Evolutionary conservation across 2,329 filamentous ascomycete species (phyloP).

Genomic region (Aspergillus neotritici): DNA sequence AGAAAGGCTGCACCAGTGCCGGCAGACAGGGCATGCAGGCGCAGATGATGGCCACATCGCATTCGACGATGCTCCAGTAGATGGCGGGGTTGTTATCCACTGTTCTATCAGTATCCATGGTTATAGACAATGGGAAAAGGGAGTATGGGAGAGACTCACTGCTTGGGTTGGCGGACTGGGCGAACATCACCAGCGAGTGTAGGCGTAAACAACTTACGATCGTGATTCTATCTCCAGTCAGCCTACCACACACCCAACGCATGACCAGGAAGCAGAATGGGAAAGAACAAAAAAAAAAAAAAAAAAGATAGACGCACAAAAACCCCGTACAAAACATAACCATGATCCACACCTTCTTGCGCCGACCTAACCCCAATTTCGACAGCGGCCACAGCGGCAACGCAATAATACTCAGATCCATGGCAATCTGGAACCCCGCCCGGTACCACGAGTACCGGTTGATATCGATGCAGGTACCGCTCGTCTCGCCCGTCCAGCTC

Average conservation of each 20-base stretch:
- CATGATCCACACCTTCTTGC: conserved; percentile 46
- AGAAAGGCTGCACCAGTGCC: conserved; percentile 18
- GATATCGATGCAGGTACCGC: conserved; percentile 47
- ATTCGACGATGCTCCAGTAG: conserved; percentile 41
- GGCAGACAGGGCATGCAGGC: conserved; percentile 39
- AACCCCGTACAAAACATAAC: conserved; percentile 50
- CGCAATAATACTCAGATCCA: conserved; percentile 50
- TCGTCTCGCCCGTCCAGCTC: conserved; percentile 45
- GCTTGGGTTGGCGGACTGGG: conserved; percentile 35
- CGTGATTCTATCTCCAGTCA: conserved; percentile 29
- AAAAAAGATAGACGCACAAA: conserved; percentile 28
- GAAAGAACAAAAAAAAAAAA: conserved; percentile 1
- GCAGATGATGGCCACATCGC: conserved; percentile 43
- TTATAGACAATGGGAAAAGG: too few species aligned
- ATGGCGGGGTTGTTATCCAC: conserved; percentile 38
- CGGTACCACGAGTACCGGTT: conserved; percentile 49
- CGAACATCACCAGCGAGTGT: conserved; percentile 37
- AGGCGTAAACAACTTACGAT: conserved; percentile 40
- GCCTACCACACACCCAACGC: too few species aligned
- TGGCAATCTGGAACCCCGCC: conserved; percentile 48
- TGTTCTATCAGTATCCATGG: neutral
- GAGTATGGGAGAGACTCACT: conserved; percentile 14
- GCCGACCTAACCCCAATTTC: conserved; percentile 41
- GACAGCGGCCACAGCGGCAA: conserved; percentile 47
- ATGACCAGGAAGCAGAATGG: neutral